Conservation (phyloP, 495 filamentous ascomycete species). For the Daldinia decipiens region DNA sequence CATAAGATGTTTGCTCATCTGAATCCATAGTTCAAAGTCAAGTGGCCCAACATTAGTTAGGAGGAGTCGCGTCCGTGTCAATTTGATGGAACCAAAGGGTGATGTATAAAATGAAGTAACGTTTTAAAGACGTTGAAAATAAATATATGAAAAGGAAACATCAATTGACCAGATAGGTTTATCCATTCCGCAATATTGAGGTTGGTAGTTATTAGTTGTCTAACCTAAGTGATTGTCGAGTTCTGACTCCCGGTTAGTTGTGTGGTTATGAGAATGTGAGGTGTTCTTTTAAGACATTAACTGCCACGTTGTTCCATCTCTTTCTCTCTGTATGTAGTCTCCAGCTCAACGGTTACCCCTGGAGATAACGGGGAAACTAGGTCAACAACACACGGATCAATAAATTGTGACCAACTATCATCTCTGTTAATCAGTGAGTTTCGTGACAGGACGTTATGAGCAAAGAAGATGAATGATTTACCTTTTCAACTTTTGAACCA, state of each 20-base stretch:
- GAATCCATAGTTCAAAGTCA: conserved; percentile 19
- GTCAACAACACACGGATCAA: not conserved
- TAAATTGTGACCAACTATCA: not conserved
- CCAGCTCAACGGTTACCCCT: not conserved
- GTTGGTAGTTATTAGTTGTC: not conserved
- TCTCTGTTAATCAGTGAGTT: not conserved
- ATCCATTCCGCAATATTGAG: not conserved
- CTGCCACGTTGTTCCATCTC: conserved; percentile 24
- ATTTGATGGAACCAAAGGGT: not conserved
- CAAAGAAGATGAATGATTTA: not conserved
- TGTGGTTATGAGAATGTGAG: conserved; percentile 8
- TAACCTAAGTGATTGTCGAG: not conserved
- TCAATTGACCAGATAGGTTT: not conserved
- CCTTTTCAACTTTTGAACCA: not conserved
- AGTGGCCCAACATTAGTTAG: not conserved
- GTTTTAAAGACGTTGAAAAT: conserved; percentile 3
- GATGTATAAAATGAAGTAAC: not conserved
- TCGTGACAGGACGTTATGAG: not conserved
- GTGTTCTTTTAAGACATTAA: conserved; percentile 13
- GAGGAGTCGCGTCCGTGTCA: not conserved
- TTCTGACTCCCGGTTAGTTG: not conserved
- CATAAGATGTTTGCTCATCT: conserved; percentile 5
- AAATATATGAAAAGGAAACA: not conserved
- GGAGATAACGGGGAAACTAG: not conserved
- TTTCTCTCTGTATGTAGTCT: conserved; percentile 13